Conservation (phyloP, 176 grass and related monocot genomes). For the Panicum miliaceum region DNA sequence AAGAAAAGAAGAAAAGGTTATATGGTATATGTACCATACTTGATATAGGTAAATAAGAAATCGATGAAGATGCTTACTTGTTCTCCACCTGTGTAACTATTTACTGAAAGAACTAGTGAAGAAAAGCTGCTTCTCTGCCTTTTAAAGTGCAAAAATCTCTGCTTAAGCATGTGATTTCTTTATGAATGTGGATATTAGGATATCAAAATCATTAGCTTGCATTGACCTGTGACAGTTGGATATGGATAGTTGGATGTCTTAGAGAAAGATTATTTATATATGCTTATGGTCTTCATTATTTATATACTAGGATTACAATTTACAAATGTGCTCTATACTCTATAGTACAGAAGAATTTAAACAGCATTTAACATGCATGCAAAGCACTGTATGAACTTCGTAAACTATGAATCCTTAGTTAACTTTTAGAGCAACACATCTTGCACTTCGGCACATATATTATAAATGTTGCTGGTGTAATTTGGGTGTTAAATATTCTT, state of each 20-base stretch:
- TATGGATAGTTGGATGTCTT: background rate
- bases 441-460: slow-evolving; percentile 14
- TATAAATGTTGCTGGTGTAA: slow-evolving; percentile 9
- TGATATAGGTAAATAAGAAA: background rate
- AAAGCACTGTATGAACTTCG: slow-evolving; percentile 3
- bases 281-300: slow-evolving; percentile 1
- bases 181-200: slow-evolving; percentile 23
- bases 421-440: background rate
- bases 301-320: no score
- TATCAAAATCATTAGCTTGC: slow-evolving; percentile 8
- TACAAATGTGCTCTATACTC: background rate
- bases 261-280: background rate
- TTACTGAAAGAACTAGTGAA: background rate
- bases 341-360: background rate
- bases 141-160: slow-evolving; percentile 17
- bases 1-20: background rate
- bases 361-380: slow-evolving; percentile 6
- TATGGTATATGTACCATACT: background rate
- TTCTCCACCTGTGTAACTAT: background rate
- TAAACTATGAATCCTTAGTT: background rate
- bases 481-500: slow-evolving; percentile 25
- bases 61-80: slow-evolving; percentile 11
- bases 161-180: background rate
- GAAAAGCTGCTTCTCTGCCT: slow-evolving; percentile 13
- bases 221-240: background rate